Base-by-base conservation (phyloP, 495 filamentous ascomycete genomes). In the Barbatosphaeria neglecta region DNA sequence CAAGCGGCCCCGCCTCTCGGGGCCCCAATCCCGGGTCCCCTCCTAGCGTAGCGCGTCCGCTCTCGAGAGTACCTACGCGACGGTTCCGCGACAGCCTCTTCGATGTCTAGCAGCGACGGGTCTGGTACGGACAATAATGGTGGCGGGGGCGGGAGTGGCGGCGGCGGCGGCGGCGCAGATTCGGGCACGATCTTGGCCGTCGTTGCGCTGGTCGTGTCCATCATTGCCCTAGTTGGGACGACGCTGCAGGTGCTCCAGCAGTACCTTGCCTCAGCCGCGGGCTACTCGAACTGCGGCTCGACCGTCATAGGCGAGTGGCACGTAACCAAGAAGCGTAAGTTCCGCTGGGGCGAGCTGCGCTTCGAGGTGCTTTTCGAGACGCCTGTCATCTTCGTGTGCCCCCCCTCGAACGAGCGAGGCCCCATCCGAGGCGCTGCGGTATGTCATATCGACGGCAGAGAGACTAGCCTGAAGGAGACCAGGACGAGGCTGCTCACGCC, bases 361-460 rank as follows among this genome's bases (percentile, higher is more conserved):
- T 69, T 73, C 44, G 71, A 76, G 45, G 69, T 73, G 19, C 58
- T 63, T 16, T 74, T 71, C 54, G 63, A 73, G 44, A 60, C 69
- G 0, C 72, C 72, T 20, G 64, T 73, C 25, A 65, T 76, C 27
- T 72, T 76, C 33, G 62, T 72, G 16, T 69, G 63, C 19, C 53
- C 57, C 2, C 58, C 68, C 3, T 51, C 28, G n/a, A 74, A 74
- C 51, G 41, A 40, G 3, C 52, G 52, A 0, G 66, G 68, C 6
- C 70, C 70, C 10, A 61, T 73, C 17, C 41, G 47, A 35, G 46
- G 43, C 11, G 53, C 56, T 50, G 31, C 46, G 0, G 66, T 73
- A 7, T 48, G 52, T 39, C 66, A 65, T 27, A 57, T 74, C n/a
- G 50, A 64, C 47, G 70, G 70, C 16, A 64, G 55, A 3, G 17